Evolutionary conservation across 2,329 filamentous ascomycete species (phyloP), one percentile per base, ranked within the genome.

Genomic region (Fusarium marasasianum): DNA sequence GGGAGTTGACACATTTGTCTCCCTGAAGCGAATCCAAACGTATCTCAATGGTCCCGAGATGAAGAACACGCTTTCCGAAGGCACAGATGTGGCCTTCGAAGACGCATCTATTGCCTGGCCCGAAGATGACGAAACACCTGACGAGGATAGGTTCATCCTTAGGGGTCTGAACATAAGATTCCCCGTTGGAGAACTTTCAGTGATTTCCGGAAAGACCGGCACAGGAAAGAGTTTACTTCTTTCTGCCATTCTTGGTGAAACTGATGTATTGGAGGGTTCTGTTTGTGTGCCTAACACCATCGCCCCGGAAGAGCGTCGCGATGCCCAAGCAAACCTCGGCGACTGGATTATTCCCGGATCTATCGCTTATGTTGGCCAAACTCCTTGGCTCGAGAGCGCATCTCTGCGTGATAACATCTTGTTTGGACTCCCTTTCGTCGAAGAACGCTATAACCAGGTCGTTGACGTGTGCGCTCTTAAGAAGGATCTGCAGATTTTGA

Each of bases 361-460:
- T 4, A 87, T 95, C 54, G 93, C 93, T 0, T 96, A 91, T 75
- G 92, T 95, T 40, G 90, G 92, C 3, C 93, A 95, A 79, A 94
- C 93, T 13, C 93, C 94, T 0, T 96, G 93, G 94, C 93, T 96
- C 55, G 93, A 96, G 78, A 96, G 95, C 76, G 92, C 92, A 2
- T 93, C 90, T 11, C 91, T 97, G 70, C 90, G 88, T 63, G 91
- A 94, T 50, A 97, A 96, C 75, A 92, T 96, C 57, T 81, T 94
- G 0, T 96, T 96, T 71, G 93, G 93, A 1, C 84, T 95, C 6
- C 93, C 93, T 0, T 88, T 87, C 37, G 89, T 94, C 62, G 84
- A 91, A 65, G 84, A 87, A n/a, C 89, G 94, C 44, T 96, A 96
- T 79, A 83, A 86, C 3, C 89, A 91, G 75, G 93, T 94, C 0